Base-by-base conservation (phyloP, 768 basidiomycete genomes). In the Plicaturopsis crispa region DNA sequence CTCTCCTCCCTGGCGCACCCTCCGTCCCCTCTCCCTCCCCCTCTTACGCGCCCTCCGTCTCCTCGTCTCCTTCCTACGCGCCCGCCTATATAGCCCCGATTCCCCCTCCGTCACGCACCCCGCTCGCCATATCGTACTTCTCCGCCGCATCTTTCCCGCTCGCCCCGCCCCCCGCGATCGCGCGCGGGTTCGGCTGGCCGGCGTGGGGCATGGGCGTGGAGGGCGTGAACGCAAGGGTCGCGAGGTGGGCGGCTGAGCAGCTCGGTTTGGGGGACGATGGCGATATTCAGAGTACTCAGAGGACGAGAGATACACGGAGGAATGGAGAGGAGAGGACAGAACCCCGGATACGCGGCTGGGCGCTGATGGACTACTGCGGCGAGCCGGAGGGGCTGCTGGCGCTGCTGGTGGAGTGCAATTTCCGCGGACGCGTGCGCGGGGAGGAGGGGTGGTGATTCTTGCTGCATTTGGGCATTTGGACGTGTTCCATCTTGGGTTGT, bases 101-200 rank as follows among this genome's bases (percentile, higher is more conserved):
- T n/a, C n/a, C n/a, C n/a, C n/a, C 7, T 14, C 35, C 17, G 14
- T 21, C 23, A 28, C 26, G 14, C 8, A 28, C 8, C 14, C 26
- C 66, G 3, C 70, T 93, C 13, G 72, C 79, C 14, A 81, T 97
- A 31, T 73, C 86, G 1, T 96, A 76, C 60, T 70, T 85, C 50
- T 91, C 89, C 19, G 92, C 88, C 1, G 66, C 85, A 0, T 78
- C 78, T 6, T 72, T 92, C 55, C 91, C 91, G 2, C 63, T 92
- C 11, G 85, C 89, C 1, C 61, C 84, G 16, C 93, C 92, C 5
- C 69, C 82, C 4, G 61, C 70, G 7, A 66, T 94, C 17, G 87
- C 93, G 4, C 74, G 73, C 47, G 92, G 92, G 0, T 78, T 89
- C 50, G 89, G 90, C 11, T 90, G 80, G 80, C 87, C 88, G 0